A percentile compares a stretch with the other conserved stretches of the same genome.
These are phyloP conservation scores for Terfezia boudieri DNA, from an alignment of 495 filamentous ascomycete genomes.

Conservation along the genomic window DNA sequence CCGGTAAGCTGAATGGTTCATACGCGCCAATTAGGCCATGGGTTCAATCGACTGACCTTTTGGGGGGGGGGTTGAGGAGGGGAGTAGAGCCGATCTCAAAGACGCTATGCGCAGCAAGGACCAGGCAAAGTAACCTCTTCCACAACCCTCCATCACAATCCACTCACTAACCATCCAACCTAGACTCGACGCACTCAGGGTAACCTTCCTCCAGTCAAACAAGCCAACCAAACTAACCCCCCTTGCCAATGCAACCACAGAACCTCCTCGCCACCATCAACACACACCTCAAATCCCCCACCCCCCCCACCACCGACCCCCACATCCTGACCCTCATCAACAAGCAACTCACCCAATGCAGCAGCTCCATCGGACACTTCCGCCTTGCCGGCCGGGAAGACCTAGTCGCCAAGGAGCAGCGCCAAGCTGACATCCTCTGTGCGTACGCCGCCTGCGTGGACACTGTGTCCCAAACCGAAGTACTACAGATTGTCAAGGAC, in stretches of 20 bases:
- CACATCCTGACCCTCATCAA: conserved; percentile 32
- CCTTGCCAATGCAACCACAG: neutral
- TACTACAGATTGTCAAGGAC: conserved; percentile 20
- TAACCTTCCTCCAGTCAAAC: neutral
- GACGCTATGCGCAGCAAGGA: conserved; percentile 36
- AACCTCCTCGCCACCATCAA: conserved; percentile 28
- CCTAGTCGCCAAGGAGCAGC: conserved; percentile 31
- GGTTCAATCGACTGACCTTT: too few relatives aligned
- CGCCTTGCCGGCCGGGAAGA: conserved; percentile 28
- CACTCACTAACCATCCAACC: too few relatives aligned
- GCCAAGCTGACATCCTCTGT: conserved; percentile 22
- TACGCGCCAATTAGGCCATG: too few relatives aligned
- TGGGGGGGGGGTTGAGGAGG: neutral
- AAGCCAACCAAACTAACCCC: too few relatives aligned
- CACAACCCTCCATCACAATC: neutral
- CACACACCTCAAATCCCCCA: conserved; percentile 35
- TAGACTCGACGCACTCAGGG: too few relatives aligned
- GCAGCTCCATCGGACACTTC: conserved; percentile 28
- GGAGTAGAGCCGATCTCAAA: conserved; percentile 32
- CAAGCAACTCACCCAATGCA: conserved; percentile 21
- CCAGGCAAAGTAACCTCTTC: conserved; percentile 28
- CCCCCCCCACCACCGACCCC: conserved; percentile 31
- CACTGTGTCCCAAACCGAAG: conserved; percentile 22
- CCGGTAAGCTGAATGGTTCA: neutral
- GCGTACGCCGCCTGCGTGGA: conserved; percentile 29